Base-by-base conservation (phyloP, 2,329 filamentous ascomycete genomes). In the Neofusicoccum sp. region DNA sequence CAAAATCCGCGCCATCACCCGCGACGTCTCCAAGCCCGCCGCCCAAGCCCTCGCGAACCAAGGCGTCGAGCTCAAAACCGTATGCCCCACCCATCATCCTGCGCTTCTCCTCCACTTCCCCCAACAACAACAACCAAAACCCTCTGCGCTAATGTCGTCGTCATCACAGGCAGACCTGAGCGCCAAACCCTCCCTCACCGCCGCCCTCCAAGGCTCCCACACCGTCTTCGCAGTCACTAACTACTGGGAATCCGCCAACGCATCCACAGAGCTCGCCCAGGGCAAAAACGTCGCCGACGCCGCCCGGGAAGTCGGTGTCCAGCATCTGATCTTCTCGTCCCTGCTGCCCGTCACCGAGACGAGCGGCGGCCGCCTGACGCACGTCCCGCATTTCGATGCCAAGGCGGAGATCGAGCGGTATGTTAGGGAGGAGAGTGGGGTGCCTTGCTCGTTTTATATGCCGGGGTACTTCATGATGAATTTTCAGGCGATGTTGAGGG, bases 241-340 rank as follows among this genome's bases (percentile, higher is more conserved):
- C n/a, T 58, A 58, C 40, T 58, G 54, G 54, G 40, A 58, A 36
- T 36, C 54, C 20, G 54, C 24, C 9, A 26, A 58, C 12, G 20
- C 73, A 5, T 67, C 73, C 16, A 61, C 66, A 2, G 73, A 75
- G 47, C 63, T 71, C 4, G 41, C 63, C 31, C 71, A 74, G 58
- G 72, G 73, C 26, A 71, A 70, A 62, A 68, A 68, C 30, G 72
- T 75, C 36, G 72, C 76, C 26, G 63, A 77, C 2, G 67, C 66
- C 0, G 61, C 60, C 40, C 69, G 70, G 43, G 63, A 56, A 3
- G 64, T 67, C 4, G 72, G 71, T 8, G 71, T 75, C 2, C 63
- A 70, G 34, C 77, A 77, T 61, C 68, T 78, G 14, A 73, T 80
- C 62, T 80, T 67, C 64, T 74, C 71, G 47, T 69, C 69, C 5